These are phyloP conservation scores for Ustilago loliicola DNA, from an alignment of 1,284 basidiomycete genomes.

Conservation along the genomic window DNA sequence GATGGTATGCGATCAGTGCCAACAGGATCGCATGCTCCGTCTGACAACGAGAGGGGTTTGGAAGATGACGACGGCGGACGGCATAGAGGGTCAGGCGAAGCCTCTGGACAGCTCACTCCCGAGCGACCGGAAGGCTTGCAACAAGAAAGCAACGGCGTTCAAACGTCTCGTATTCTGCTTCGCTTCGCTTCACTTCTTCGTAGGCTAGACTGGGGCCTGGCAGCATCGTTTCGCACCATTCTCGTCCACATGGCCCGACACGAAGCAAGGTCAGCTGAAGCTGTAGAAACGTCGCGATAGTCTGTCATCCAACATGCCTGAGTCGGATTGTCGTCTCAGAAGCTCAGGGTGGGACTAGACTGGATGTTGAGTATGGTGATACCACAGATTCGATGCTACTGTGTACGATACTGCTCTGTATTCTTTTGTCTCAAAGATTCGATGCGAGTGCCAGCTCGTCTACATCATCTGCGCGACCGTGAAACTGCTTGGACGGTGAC, in stretches of 20 bases:
- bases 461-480: not conserved
- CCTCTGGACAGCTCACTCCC: not conserved
- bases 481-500: not conserved
- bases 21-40: not conserved
- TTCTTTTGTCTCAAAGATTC: slow-evolving; percentile 10
- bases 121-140: not conserved
- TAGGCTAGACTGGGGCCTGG: slow-evolving; percentile 27
- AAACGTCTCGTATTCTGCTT: slow-evolving; percentile 17
- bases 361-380: not conserved
- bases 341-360: not conserved
- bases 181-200: slow-evolving; percentile 13
- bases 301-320: no score
- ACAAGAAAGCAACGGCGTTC: not conserved
- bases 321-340: no score
- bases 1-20: not conserved
- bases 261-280: slow-evolving; percentile 4
- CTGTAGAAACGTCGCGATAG: no score
- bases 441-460: slow-evolving; percentile 38
- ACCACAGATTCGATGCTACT: not conserved
- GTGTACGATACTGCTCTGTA: not conserved
- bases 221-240: slow-evolving; percentile 17
- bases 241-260: slow-evolving; percentile 28
- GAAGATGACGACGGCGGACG: not conserved
- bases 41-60: not conserved
- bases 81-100: not conserved